Evolutionary conservation across 2,329 filamentous ascomycete genomes (phyloP).

Genomic region (Aspergillus sp.): DNA sequence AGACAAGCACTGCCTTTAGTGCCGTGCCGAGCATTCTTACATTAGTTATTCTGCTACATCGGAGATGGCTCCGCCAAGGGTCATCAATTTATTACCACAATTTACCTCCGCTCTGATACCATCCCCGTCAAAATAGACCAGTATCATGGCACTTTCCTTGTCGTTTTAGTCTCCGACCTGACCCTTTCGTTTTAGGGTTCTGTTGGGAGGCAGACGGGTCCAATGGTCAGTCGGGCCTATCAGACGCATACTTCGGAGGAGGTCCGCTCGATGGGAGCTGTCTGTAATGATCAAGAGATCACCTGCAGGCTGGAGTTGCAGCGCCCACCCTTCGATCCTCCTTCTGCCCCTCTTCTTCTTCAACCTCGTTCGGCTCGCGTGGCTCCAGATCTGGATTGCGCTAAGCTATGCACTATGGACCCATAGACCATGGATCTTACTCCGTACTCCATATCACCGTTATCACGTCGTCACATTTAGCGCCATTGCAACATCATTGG

Average conservation of each 20-base stretch:
- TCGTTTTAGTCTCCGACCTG: background rate
- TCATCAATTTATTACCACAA: background rate
- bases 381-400: constrained; percentile 23
- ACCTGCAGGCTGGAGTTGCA: constrained; percentile 19
- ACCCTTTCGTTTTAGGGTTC: background rate
- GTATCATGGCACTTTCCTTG: background rate
- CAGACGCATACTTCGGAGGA: background rate
- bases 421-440: background rate
- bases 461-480: background rate
- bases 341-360: constrained; percentile 14
- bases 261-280: background rate
- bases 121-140: background rate
- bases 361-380: constrained; percentile 21
- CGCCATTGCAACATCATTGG: constrained; percentile 1
- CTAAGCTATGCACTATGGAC: constrained; percentile 19
- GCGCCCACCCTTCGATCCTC: constrained; percentile 15
- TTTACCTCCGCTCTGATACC: background rate
- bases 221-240: background rate
- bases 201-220: background rate
- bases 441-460: background rate
- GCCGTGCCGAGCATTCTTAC: background rate
- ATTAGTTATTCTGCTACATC: background rate
- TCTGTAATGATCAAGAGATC: constrained; percentile 17
- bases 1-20: background rate
- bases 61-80: background rate